Percentiles rank a stretch among this genome's conserved stretches.
These are phyloP conservation scores for Flammula alnicola DNA, from an alignment of 1,284 basidiomycete genomes.

Conservation along the genomic window DNA sequence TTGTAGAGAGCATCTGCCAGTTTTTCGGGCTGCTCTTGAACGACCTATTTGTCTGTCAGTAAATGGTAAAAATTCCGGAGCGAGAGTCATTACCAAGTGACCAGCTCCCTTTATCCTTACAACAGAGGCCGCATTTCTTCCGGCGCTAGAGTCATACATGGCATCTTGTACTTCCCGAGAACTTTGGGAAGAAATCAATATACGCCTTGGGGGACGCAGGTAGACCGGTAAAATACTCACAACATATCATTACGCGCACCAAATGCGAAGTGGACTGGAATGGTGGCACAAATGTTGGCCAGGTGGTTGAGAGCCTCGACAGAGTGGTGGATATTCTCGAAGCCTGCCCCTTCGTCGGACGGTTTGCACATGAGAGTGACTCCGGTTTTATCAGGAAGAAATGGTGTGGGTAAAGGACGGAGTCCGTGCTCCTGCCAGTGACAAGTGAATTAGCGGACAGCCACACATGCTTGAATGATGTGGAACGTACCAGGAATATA, in stretches of 20 bases:
- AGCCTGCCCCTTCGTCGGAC: neutral
- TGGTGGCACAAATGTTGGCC: neutral
- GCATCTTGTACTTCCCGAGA: neutral
- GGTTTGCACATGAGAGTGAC: neutral
- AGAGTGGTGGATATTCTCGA: neutral
- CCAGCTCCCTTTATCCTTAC: neutral
- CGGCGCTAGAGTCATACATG: neutral
- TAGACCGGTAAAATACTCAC: neutral
- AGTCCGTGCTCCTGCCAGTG: neutral
- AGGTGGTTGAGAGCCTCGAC: neutral
- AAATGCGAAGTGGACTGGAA: neutral
- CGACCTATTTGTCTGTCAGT: slow-evolving; percentile 1
- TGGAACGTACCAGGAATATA: neutral
- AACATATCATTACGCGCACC: slow-evolving; percentile 1
- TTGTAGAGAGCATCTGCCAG: neutral
- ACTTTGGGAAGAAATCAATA: neutral
- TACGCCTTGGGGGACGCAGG: neutral
- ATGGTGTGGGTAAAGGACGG: neutral
- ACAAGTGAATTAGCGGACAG: neutral
- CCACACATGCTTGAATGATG: neutral
- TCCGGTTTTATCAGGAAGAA: neutral
- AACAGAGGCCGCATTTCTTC: neutral
- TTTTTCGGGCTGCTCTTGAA: neutral
- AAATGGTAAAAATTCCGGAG: neutral
- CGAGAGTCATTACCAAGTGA: neutral